Base-by-base conservation (phyloP, 139 green algal species). In the Zygnema cylindricum region DNA sequence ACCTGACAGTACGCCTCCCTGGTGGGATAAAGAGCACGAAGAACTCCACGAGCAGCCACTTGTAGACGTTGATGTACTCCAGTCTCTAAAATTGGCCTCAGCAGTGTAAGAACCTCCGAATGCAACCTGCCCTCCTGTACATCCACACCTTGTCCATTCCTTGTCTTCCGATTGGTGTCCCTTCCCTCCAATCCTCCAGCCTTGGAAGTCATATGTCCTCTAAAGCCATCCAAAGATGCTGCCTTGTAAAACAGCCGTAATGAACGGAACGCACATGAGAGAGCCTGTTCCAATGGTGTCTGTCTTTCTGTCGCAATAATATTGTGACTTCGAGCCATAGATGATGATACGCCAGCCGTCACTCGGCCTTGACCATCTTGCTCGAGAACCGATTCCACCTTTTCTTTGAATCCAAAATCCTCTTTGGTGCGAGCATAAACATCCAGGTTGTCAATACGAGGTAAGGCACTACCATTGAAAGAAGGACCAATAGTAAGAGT, bases 401-500 rank as follows among this genome's bases (percentile, higher is more conserved):
- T 86, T 69, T 84, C 88, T 40, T 54, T 55, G 85, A 79, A 92
- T 23, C 89, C 89, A 35, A 93, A 89, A 25, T 89, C 81, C 25
- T 85, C 79, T 49, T 93, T 93, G 39, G 43, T 41, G 3, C 41
- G 49, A 3, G 76, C 91, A 82, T 94, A 94, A 32, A 94, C 92
- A 82, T 94, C 92, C 1, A 94, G n/a, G 1, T 69, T 41, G 43
- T 93, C 89, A 33, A 93, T 22, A 2, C 92, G 83, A 3, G 91
- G 23, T 11, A 77, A 40, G 0, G 21, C 57, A 1, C n/a, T 55
- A 0, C 35, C 43, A n/a, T 71, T 82, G 32, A 77, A 57, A 7
- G 92, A 49, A 21, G 87, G 63, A 0, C 91, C 91, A 1, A 93
- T 39, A 54, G 77, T 85, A n/a, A 94, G 43, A 32, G 32, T 78